Base-by-base conservation (phyloP, 2,329 filamentous ascomycete genomes). In the Aschersonia sp. region DNA sequence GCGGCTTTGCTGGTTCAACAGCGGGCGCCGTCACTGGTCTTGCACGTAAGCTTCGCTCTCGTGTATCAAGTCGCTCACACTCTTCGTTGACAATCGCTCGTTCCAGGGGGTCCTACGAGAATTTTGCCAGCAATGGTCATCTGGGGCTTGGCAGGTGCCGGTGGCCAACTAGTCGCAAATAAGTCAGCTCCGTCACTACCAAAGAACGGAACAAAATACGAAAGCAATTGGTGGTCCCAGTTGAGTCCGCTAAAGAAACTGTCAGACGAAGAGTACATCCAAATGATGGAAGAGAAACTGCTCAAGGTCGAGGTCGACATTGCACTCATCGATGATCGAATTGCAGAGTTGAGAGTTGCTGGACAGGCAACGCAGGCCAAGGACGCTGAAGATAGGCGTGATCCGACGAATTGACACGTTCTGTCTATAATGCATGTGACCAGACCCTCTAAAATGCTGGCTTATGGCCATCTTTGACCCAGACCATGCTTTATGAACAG, bases 291-390 rank as follows among this genome's bases (percentile, higher is more conserved):
- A 32, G 83, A 89, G 60, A 87, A 82, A 63, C 65, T 87, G 41
- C 60, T 90, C 30, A 73, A 70, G 52, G 66, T 90, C 4, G 82
- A 92, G 53, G 83, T 78, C 1, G 83, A 90, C 51, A 87, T 92
- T 61, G 80, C 85, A 0, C 62, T 92, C 5, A 70, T 90, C 37
- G 85, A 92, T 56, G 86, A 90, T 47, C 79, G 78, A 57, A 85
- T 92, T 54, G 73, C 59, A 1, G 61, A 64, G 43, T 46, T 70
- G 22, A 52, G 55, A 47, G 49, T 50, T 29, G 45, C 47, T 7
- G 48, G 50, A 30, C 10, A 43, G 43, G 41, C 14, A n/a, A 50
- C 44, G 9, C 40, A 42, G 14, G 11, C 9, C 9, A 42, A n/a
- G 40, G 40, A 22, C 9, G 14, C 40, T 37, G 40, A 42, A 11